phyloP scores from a whole-genome alignment of 768 basidiomycete species.

The Tulasnella calospora region DNA sequence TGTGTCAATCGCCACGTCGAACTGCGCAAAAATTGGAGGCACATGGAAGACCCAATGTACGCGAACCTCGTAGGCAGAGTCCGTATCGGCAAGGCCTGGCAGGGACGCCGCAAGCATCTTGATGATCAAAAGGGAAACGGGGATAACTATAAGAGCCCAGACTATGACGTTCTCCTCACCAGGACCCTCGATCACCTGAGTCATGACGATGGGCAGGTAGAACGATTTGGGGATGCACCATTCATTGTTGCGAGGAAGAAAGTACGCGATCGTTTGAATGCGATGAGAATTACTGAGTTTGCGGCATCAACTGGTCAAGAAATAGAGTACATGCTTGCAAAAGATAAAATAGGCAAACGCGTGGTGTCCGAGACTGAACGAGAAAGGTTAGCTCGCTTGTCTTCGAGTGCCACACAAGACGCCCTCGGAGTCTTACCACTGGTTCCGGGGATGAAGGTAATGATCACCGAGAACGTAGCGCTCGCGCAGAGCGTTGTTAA shows the following conservation, averaged over 20 bases:
- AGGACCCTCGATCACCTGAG: background rate
- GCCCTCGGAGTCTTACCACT: constrained; percentile 14
- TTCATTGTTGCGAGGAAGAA: background rate
- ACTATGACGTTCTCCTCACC: background rate
- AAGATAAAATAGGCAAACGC: background rate
- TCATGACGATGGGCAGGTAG: background rate
- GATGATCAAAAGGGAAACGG: background rate
- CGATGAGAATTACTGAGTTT: background rate
- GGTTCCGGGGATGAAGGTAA: constrained; percentile 23
- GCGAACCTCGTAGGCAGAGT: background rate
- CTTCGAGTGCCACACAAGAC: background rate
- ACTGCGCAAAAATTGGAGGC: background rate
- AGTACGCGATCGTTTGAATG: constrained; percentile 15
- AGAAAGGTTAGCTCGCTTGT: background rate
- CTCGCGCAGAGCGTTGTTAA: constrained; percentile 40
- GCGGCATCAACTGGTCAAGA: background rate
- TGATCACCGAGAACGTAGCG: constrained; percentile 38
- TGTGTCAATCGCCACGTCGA: background rate
- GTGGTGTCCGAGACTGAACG: background rate
- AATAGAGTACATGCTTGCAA: background rate
- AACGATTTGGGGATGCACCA: background rate
- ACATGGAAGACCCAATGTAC: background rate
- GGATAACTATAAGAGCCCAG: background rate
- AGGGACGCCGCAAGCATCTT: background rate
- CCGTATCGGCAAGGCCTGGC: background rate